These are phyloP conservation scores for Scytalidium lignicola DNA, from an alignment of 2,329 filamentous ascomycete species.

Conservation along the genomic window DNA sequence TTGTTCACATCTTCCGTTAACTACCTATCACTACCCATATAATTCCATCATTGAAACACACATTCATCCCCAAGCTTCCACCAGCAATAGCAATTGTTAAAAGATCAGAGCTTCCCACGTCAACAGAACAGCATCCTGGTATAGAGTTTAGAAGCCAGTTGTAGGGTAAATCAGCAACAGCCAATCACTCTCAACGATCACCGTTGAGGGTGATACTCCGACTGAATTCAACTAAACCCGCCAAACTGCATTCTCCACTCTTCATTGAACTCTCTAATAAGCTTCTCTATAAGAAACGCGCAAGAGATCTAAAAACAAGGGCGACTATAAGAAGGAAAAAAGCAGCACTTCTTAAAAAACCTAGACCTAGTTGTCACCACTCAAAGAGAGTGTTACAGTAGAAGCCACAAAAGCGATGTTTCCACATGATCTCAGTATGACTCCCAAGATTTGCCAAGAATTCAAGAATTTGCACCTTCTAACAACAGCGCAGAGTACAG, in stretches of 20 bases:
- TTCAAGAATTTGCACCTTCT: not conserved
- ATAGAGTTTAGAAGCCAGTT: not conserved
- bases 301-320: slow-evolving; percentile 9
- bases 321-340: not conserved
- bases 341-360: not conserved
- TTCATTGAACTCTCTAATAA: slow-evolving; percentile 50
- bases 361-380: not conserved
- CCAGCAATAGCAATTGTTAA: too few species aligned
- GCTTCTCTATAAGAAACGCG: slow-evolving; percentile 27
- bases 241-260: slow-evolving; percentile 63
- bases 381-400: not conserved
- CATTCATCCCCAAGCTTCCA: too few species aligned
- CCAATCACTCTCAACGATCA: not conserved
- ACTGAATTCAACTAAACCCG: slow-evolving; percentile 29
- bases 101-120: too few species aligned
- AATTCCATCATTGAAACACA: too few species aligned
- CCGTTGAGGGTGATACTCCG: not conserved
- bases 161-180: slow-evolving; percentile 4
- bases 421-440: not conserved
- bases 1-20: too few species aligned
- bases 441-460: too few species aligned
- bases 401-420: not conserved
- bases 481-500: not conserved
- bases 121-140: too few species aligned
- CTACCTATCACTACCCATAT: too few species aligned